Base-by-base conservation (phyloP, 345 rosid genomes). In the Sisymbrium irio region DNA sequence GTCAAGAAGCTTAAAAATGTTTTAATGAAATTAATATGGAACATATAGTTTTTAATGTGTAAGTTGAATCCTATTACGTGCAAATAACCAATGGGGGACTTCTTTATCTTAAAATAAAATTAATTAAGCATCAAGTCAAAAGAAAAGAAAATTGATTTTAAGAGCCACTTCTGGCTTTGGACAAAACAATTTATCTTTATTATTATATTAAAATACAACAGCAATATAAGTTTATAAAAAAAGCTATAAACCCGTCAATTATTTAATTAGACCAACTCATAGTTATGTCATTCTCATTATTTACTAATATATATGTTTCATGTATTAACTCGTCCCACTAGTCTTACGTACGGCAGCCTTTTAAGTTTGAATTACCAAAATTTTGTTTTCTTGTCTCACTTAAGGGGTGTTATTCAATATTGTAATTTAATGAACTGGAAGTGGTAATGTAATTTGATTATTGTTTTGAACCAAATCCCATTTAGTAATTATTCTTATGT, bases 231-330 rank as follows among this genome's bases (percentile, higher is more conserved):
- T 56, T 33, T 22, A 22, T 42, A 27, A 22, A 73, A 22, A 73
- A 65, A 35, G 47, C 36, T 53, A 27, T 33, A 10, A 65, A 56
- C 51, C 11, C 33, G 40, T 66, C 72, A 65, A 65, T 59, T 28
- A 57, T 49, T 47, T 44, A 40, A 58, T 44, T 66, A 59, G 73
- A 75, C 54, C 73, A 75, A 67, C 78, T 67, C 73, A 59, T 40
- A 35, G 44, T 14, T 67, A 66, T 37, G 44, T n/a, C 18, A 71
- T 28, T 17, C 19, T 32, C 28, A 67, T 39, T 74, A 45, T 28
- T 33, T 36, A 22, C 17, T 39, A 41, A 51, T 53, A 55, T 36
- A 6, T 15, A 19, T 41, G 25, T 60, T 59, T 46, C 3, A 28
- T 36, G 5, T 40, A 62, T 59, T 50, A 20, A 41, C 39, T 75